These are phyloP conservation scores for Fusarium heterosporum DNA, from an alignment of 2,329 filamentous ascomycete species.

Conservation along the genomic window DNA sequence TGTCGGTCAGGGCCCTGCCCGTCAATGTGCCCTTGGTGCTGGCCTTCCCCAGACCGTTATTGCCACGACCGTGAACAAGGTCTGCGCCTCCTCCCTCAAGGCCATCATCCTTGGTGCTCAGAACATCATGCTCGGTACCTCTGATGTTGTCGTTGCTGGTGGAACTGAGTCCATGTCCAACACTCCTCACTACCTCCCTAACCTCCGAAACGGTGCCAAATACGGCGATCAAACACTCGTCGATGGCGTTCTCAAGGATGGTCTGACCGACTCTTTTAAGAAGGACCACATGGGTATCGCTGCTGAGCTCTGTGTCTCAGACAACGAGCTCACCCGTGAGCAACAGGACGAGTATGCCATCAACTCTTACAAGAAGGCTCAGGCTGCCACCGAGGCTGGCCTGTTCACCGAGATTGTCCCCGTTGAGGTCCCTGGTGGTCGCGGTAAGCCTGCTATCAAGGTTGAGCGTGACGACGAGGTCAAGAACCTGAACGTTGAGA, in stretches of 20 bases:
- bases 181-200: slow-evolving; percentile 93
- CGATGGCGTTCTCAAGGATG: slow-evolving; percentile 94
- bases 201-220: slow-evolving; percentile 87
- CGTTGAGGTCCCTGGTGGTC: slow-evolving; percentile 85
- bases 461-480: slow-evolving; percentile 93
- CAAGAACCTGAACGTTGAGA: slow-evolving; percentile 90
- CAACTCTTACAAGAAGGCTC: slow-evolving; percentile 91
- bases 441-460: slow-evolving; percentile 86
- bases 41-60: slow-evolving; percentile 84
- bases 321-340: slow-evolving; percentile 84
- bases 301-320: slow-evolving; percentile 89
- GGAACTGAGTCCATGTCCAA: slow-evolving; percentile 99
- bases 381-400: slow-evolving; percentile 83
- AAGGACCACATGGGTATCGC: slow-evolving; percentile 97
- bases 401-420: slow-evolving; percentile 91
- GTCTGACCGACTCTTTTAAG: slow-evolving; percentile 93
- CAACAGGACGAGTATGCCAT: slow-evolving; percentile 97
- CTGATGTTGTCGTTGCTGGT: slow-evolving; percentile 91
- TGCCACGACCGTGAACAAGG: slow-evolving; percentile 97
- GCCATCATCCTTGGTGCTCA: slow-evolving; percentile 94
- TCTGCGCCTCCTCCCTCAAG: slow-evolving; percentile 96
- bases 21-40: slow-evolving; percentile 91
- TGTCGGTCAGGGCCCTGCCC: slow-evolving; percentile 94
- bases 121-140: slow-evolving; percentile 97
- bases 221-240: slow-evolving; percentile 91